Conservation (phyloP, 192 early-diverging fungal genomes). For the Allomyces macrogynus region DNA sequence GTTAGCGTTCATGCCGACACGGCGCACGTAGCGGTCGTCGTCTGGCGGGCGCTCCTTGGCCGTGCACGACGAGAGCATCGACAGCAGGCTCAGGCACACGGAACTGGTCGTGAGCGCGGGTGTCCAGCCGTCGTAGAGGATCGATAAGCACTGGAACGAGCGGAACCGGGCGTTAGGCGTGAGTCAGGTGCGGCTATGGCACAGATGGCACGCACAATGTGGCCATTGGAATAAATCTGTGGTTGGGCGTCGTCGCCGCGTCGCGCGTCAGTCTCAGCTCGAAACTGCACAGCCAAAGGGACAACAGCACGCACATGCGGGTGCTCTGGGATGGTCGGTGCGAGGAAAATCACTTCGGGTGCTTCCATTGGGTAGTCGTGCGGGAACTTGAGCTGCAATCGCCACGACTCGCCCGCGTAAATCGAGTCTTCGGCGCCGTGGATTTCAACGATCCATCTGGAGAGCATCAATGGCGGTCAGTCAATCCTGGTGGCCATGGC, state of each 20-base stretch:
- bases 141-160: slow-evolving; percentile 20
- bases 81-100: slow-evolving; percentile 28
- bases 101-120: slow-evolving; percentile 29
- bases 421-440: slow-evolving; percentile 18
- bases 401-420: slow-evolving; percentile 19
- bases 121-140: slow-evolving; percentile 35
- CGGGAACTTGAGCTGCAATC: slow-evolving; percentile 19
- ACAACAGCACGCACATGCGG: slow-evolving; percentile 18
- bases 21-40: slow-evolving; percentile 16
- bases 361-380: slow-evolving; percentile 25
- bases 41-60: slow-evolving; percentile 21
- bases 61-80: slow-evolving; percentile 19
- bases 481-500: too few relatives aligned
- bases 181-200: background rate
- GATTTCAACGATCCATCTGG: slow-evolving; percentile 17
- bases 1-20: background rate
- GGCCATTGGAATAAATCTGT: slow-evolving; percentile 20
- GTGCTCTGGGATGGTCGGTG: slow-evolving; percentile 14
- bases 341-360: slow-evolving; percentile 22
- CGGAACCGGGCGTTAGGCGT: slow-evolving; percentile 26
- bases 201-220: slow-evolving; percentile 11
- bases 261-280: too few relatives aligned
- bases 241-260: too few relatives aligned
- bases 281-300: too few relatives aligned
- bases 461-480: slow-evolving; percentile 1